Evolutionary conservation across 495 filamentous ascomycete genomes (phyloP).

Genomic region (Sordaria brevicollis): DNA sequence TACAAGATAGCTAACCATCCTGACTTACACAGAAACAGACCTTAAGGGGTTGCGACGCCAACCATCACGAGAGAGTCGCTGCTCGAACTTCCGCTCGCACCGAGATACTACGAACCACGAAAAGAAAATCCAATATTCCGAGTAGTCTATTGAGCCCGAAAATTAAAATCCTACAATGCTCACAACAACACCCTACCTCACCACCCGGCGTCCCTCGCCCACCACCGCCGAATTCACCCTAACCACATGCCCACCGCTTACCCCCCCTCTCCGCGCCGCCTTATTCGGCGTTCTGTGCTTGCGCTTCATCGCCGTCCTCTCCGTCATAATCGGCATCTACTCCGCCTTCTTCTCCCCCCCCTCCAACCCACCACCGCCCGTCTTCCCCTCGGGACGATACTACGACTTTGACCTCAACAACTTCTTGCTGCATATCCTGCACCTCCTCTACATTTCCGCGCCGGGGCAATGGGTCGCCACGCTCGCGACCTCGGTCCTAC

Average conservation of each 20-base stretch:
- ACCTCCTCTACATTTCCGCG: constrained; percentile 13
- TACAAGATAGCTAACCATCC: neutral
- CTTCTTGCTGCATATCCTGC: constrained; percentile 26
- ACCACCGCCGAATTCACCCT: constrained; percentile 82
- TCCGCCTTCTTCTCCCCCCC: constrained; percentile 8
- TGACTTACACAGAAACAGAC: neutral
- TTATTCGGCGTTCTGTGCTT: constrained; percentile 40
- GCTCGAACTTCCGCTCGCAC: neutral
- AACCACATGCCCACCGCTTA: constrained; percentile 55
- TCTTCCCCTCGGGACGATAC: neutral
- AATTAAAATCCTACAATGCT: constrained; percentile 30
- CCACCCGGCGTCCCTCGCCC: constrained; percentile 63
- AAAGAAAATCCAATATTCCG: neutral
- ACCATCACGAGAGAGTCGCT: neutral
- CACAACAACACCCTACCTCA: constrained; percentile 44
- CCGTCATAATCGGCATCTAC: constrained; percentile 28
- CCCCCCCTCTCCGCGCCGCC: constrained; percentile 45
- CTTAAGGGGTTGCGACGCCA: neutral
- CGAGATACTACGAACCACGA: neutral
- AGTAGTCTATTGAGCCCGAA: neutral
- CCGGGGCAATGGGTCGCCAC: constrained; percentile 30
- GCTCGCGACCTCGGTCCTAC: constrained; percentile 26
- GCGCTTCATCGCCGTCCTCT: constrained; percentile 26
- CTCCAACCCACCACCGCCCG: neutral
- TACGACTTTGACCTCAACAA: constrained; percentile 3